phyloP scores from a whole-genome alignment of 1,139 yeast genomes.

The Schwanniomyces etchellsii region DNA sequence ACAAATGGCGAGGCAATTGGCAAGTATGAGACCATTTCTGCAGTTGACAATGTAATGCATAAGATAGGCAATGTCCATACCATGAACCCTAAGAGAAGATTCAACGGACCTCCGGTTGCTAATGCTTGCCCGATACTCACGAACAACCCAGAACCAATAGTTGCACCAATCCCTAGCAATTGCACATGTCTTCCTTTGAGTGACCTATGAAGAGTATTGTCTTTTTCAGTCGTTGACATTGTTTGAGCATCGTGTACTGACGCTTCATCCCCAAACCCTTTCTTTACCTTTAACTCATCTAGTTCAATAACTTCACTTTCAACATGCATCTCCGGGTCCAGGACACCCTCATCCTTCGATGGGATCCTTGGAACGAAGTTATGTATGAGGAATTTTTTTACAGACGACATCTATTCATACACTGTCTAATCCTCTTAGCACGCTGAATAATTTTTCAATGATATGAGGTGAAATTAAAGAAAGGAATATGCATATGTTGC shows the following conservation, averaged over 20 bases:
- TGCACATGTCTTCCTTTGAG: constrained; percentile 38
- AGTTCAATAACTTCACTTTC: not conserved
- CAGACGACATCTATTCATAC: too few species aligned
- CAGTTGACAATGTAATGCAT: constrained; percentile 59
- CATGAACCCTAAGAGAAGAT: constrained; percentile 33
- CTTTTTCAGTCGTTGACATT: constrained; percentile 9
- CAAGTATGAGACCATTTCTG: constrained; percentile 75
- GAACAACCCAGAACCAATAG: constrained; percentile 43
- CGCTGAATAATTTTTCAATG: too few species aligned
- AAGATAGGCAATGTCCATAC: constrained; percentile 48
- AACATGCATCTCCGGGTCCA: not conserved
- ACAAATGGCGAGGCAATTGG: constrained; percentile 61
- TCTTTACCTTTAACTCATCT: not conserved
- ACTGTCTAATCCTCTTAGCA: too few species aligned
- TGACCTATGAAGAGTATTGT: constrained; percentile 14
- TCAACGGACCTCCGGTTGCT: constrained; percentile 36
- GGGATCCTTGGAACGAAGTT: constrained; percentile 17
- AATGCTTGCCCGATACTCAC: constrained; percentile 38
- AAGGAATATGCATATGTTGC: too few species aligned
- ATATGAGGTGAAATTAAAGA: too few species aligned
- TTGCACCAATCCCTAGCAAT: constrained; percentile 45
- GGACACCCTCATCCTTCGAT: constrained; percentile 2
- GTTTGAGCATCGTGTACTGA: constrained; percentile 13
- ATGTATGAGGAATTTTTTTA: constrained; percentile 10
- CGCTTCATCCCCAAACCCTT: constrained; percentile 3